phyloP scores from a whole-genome alignment of 257 asterid genomes.

The Knoxia roxburghii region DNA sequence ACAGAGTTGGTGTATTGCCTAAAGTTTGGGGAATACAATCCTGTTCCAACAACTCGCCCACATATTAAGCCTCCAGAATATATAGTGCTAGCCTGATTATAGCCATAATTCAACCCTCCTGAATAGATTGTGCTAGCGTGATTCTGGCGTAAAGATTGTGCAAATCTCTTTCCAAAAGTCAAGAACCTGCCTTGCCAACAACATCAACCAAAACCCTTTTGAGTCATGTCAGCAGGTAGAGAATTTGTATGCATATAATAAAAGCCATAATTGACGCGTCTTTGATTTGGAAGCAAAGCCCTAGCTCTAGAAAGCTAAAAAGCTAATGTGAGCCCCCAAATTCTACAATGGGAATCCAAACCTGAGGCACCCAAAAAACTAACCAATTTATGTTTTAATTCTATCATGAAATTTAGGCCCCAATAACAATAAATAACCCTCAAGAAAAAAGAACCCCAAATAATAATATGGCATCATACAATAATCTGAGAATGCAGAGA shows the following conservation, averaged over 20 bases:
- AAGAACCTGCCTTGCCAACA: constrained; percentile 11
- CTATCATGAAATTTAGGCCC: background rate
- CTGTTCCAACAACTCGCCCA: constrained; percentile 31
- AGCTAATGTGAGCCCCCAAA: background rate
- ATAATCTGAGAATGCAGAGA: background rate
- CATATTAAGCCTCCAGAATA: constrained; percentile 5
- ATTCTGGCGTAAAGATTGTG: background rate
- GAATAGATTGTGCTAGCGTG: background rate
- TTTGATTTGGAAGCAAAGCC: background rate
- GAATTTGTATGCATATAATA: background rate
- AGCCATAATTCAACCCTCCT: constrained; percentile 7
- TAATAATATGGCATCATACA: background rate
- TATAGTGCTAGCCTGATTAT: background rate
- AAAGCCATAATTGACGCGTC: background rate
- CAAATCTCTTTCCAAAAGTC: background rate
- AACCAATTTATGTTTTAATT: background rate
- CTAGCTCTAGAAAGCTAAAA: background rate
- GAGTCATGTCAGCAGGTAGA: background rate
- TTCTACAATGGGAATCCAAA: background rate
- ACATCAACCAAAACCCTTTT: background rate
- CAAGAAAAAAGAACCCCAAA: background rate
- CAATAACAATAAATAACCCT: background rate
- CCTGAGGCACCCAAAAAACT: background rate
- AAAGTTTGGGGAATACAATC: constrained; percentile 32
- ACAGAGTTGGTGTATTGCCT: constrained; percentile 33